These are phyloP conservation scores for Tetradesmus lagerheimii DNA, from an alignment of 139 green algal species.

Conservation along the genomic window DNA sequence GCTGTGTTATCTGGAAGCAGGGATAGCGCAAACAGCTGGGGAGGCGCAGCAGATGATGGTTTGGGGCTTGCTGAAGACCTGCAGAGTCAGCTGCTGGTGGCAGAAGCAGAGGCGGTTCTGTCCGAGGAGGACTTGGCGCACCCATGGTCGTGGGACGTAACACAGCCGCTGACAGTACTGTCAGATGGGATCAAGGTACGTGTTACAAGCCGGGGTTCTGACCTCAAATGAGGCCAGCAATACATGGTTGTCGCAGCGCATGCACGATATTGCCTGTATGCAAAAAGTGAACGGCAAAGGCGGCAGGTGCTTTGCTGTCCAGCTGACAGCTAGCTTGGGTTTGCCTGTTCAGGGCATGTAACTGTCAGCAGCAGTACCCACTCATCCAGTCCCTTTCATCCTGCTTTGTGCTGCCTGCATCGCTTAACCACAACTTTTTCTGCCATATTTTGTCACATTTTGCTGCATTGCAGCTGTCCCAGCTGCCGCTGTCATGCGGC, in stretches of 20 bases:
- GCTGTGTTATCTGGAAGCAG: neutral
- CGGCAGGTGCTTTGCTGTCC: no score
- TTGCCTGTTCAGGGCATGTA: no score
- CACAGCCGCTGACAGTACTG: conserved; percentile 42
- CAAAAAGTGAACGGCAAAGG: no score
- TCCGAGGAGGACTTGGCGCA: neutral
- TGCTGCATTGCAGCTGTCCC: neutral
- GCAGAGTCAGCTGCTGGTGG: neutral
- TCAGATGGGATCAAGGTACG: conserved; percentile 19
- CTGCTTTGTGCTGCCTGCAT: neutral
- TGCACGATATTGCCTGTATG: no score
- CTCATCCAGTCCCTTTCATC: no score
- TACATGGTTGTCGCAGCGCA: neutral
- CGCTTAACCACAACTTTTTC: no score
- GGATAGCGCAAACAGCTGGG: neutral
- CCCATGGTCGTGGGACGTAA: conserved; percentile 47
- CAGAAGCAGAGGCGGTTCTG: neutral
- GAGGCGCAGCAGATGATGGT: neutral
- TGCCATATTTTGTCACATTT: no score
- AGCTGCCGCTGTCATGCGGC: conserved; percentile 29
- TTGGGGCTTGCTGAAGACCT: neutral
- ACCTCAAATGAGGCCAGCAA: neutral
- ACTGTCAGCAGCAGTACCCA: neutral
- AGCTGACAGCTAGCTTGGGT: no score
- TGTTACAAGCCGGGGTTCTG: no score